phyloP scores from a whole-genome alignment of 169 alveolate genomes.

The Eimeria acervulina region DNA sequence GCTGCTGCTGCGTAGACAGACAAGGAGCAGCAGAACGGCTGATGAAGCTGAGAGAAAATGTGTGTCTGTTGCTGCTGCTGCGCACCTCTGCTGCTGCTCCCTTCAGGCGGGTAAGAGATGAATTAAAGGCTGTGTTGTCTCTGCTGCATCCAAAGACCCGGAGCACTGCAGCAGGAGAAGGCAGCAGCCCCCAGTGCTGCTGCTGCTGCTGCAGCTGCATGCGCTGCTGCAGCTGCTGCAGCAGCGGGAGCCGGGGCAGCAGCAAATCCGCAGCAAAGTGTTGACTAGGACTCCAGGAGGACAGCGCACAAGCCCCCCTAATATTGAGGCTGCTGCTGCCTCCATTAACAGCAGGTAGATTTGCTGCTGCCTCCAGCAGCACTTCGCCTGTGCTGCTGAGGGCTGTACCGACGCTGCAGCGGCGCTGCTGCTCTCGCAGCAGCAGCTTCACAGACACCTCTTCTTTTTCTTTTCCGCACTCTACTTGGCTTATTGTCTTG shows the following conservation, averaged over 20 bases:
- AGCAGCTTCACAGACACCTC: background rate
- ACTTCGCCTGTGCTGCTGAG: background rate
- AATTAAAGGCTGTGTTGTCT: too few relatives aligned
- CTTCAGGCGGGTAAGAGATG: too few relatives aligned
- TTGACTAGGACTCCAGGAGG: background rate
- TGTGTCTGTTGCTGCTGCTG: conserved; percentile 13
- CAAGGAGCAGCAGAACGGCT: background rate
- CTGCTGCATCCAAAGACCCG: too few relatives aligned
- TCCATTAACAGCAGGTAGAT: background rate
- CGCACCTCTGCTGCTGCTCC: too few relatives aligned
- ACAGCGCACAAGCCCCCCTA: background rate
- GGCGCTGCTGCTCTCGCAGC: background rate
- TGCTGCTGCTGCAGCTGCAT: background rate
- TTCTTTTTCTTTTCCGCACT: background rate
- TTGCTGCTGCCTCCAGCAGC: conserved; percentile 22
- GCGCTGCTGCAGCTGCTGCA: background rate
- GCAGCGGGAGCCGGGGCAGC: background rate
- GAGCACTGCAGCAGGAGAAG: background rate
- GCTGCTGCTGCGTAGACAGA: background rate
- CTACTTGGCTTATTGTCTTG: background rate
- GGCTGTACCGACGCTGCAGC: background rate
- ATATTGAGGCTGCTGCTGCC: background rate
- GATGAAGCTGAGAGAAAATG: background rate
- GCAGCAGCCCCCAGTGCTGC: conserved; percentile 24
- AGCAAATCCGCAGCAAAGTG: background rate